phyloP scores from a whole-genome alignment of 495 filamentous ascomycete species.

The Aspergillus avenaceus region DNA sequence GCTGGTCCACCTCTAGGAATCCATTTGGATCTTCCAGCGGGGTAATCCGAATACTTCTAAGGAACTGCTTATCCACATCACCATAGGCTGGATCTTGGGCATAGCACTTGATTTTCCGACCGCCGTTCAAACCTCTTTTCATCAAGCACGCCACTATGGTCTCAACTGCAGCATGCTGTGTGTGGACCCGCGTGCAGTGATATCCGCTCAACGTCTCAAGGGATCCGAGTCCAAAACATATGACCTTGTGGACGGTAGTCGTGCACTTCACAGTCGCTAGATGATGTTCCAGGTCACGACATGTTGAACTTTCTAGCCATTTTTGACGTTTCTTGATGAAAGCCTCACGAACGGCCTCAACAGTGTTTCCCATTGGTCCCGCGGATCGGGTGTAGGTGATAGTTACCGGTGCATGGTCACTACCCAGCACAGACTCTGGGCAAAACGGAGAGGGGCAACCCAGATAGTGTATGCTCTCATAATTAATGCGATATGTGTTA shows the following conservation, averaged over 20 bases:
- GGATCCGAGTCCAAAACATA: conserved; percentile 17
- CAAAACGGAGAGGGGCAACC: conserved; percentile 13
- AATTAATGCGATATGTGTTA: conserved; percentile 22
- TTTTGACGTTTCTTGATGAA: conserved; percentile 4
- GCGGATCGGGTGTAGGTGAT: conserved; percentile 15
- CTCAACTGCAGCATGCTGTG: conserved; percentile 19
- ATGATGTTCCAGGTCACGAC: conserved; percentile 5
- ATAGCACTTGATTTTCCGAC: conserved; percentile 16
- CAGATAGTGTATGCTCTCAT: conserved; percentile 17
- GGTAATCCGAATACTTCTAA: conserved; percentile 16
- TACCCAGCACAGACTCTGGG: conserved; percentile 9
- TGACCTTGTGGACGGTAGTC: conserved; percentile 13
- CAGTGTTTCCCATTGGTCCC: neutral
- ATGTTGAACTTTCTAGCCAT: conserved; percentile 11
- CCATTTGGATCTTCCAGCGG: conserved; percentile 27
- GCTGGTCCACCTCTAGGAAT: conserved; percentile 26
- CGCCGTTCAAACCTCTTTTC: conserved; percentile 2
- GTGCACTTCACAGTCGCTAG: conserved; percentile 3
- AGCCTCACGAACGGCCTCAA: conserved; percentile 2
- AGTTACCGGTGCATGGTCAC: conserved; percentile 15
- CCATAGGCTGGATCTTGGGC: conserved; percentile 30
- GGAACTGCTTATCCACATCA: conserved; percentile 13
- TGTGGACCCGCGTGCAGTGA: conserved; percentile 10
- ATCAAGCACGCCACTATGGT: conserved; percentile 11
- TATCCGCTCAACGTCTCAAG: conserved; percentile 6